Evolutionary conservation across 768 basidiomycete species (phyloP).

Genomic region (Brasilioporus rufonigricans): DNA sequence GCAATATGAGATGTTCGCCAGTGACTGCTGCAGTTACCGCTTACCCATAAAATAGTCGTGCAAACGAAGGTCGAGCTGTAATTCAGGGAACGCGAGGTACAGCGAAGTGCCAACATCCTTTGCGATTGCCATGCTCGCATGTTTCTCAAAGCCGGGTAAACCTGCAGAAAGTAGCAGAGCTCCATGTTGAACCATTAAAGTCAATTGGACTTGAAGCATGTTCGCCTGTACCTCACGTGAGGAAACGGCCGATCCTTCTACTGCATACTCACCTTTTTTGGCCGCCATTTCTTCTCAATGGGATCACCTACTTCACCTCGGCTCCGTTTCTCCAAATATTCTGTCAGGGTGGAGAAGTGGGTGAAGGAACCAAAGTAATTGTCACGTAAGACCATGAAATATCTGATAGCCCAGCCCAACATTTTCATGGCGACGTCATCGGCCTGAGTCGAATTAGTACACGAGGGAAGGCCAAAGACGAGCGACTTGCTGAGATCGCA

Average conservation of each 20-base stretch:
- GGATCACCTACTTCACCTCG: slow-evolving; percentile 75
- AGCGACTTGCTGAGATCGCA: slow-evolving; percentile 49
- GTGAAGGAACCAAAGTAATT: slow-evolving; percentile 96
- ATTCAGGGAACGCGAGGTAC: slow-evolving; percentile 56
- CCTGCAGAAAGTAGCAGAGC: slow-evolving; percentile 65
- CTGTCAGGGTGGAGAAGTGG: slow-evolving; percentile 83
- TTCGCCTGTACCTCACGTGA: slow-evolving; percentile 60
- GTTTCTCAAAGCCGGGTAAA: slow-evolving; percentile 57
- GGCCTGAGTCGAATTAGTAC: slow-evolving; percentile 35
- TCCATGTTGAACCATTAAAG: slow-evolving; percentile 49
- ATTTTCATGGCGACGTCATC: slow-evolving; percentile 59
- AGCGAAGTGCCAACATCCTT: slow-evolving; percentile 54
- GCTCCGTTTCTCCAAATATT: slow-evolving; percentile 73
- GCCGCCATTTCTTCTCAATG: slow-evolving; percentile 72
- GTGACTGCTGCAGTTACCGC: slow-evolving; percentile 9
- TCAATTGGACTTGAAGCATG: slow-evolving; percentile 71
- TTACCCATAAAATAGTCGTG: slow-evolving; percentile 90
- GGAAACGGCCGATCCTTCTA: not conserved
- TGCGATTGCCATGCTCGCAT: slow-evolving; percentile 15
- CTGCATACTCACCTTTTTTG: slow-evolving; percentile 57
- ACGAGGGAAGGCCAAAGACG: not conserved
- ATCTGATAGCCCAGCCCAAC: slow-evolving; percentile 86
- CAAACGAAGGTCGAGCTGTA: slow-evolving; percentile 74
- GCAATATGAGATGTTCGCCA: slow-evolving; percentile 7
- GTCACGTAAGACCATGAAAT: slow-evolving; percentile 84